phyloP scores from a whole-genome alignment of 192 early-diverging fungal genomes.

The Coemansia furcata region DNA sequence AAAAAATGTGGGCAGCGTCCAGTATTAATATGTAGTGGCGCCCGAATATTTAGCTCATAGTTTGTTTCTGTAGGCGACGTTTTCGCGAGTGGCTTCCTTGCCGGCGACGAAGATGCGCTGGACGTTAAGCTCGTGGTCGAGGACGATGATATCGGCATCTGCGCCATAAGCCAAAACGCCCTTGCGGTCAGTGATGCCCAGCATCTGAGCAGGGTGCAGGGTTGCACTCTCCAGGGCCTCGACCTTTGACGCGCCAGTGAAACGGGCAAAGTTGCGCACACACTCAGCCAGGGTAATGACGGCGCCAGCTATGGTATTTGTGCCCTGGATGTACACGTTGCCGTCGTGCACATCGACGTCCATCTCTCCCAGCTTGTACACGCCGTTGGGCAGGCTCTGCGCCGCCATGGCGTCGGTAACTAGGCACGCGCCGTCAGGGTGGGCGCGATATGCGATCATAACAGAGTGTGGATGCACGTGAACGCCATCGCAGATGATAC shows the following conservation, averaged over 20 bases:
- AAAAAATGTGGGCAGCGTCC: not conserved
- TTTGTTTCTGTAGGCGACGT: slow-evolving; percentile 31
- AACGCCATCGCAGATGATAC: slow-evolving; percentile 81
- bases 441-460: slow-evolving; percentile 77
- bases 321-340: slow-evolving; percentile 71
- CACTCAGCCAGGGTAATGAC: slow-evolving; percentile 69
- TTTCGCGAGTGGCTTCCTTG: slow-evolving; percentile 50
- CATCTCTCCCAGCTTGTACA: slow-evolving; percentile 71
- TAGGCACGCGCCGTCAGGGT: slow-evolving; percentile 72
- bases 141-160: slow-evolving; percentile 75
- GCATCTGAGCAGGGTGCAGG: slow-evolving; percentile 68
- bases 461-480: slow-evolving; percentile 81
- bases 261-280: slow-evolving; percentile 74
- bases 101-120: slow-evolving; percentile 71
- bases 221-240: slow-evolving; percentile 83
- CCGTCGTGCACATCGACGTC: slow-evolving; percentile 61
- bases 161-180: slow-evolving; percentile 69
- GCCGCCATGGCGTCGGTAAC: slow-evolving; percentile 83
- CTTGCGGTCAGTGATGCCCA: slow-evolving; percentile 71
- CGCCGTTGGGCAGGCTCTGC: slow-evolving; percentile 65
- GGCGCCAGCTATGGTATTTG: slow-evolving; percentile 71
- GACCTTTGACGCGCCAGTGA: slow-evolving; percentile 70
- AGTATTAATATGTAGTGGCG: not conserved
- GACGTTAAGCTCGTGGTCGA: slow-evolving; percentile 64
- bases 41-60: not conserved